Percentiles rank a stretch among this genome's conserved stretches.
phyloP scores from a whole-genome alignment of 2,329 filamentous ascomycete species.

The Byssothecium circinans region DNA sequence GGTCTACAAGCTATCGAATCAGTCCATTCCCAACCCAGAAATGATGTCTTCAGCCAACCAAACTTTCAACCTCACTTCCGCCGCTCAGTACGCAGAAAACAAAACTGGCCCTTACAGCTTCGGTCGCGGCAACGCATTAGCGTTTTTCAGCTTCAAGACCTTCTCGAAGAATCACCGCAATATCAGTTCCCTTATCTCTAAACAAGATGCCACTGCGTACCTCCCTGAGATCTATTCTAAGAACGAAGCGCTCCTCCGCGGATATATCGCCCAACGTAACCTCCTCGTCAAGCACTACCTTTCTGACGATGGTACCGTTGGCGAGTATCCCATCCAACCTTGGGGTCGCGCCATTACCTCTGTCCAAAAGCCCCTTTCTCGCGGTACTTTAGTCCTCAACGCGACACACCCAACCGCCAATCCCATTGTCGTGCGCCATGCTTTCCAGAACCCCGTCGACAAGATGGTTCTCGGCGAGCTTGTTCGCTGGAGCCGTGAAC shows the following conservation, averaged over 20 bases:
- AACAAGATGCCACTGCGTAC: slow-evolving; percentile 11
- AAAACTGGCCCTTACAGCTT: slow-evolving; percentile 31
- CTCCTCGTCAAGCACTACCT: slow-evolving; percentile 18
- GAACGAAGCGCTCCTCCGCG: background rate
- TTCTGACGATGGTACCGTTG: slow-evolving; percentile 32
- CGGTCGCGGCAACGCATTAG: slow-evolving; percentile 11
- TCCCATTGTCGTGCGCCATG: slow-evolving; percentile 39
- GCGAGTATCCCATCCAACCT: slow-evolving; percentile 18
- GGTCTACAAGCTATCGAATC: slow-evolving; percentile 1
- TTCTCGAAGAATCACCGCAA: slow-evolving; percentile 3
- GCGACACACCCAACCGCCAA: slow-evolving; percentile 33
- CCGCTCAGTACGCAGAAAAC: slow-evolving; percentile 27
- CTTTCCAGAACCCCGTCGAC: slow-evolving; percentile 43
- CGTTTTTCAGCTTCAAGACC: slow-evolving; percentile 9
- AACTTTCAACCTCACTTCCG: slow-evolving; percentile 28
- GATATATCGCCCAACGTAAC: background rate
- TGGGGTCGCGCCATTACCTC: slow-evolving; percentile 23
- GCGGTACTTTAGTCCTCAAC: slow-evolving; percentile 44
- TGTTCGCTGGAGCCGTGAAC: slow-evolving; percentile 39
- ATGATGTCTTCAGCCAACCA: slow-evolving; percentile 20
- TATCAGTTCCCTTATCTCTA: slow-evolving; percentile 5
- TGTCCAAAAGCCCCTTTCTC: slow-evolving; percentile 28
- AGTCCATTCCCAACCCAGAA: slow-evolving; percentile 17
- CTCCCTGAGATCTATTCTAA: slow-evolving; percentile 14
- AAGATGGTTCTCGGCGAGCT: slow-evolving; percentile 37